Evolutionary conservation across 2,329 filamentous ascomycete genomes (phyloP), one percentile per base, ranked within the genome.

Genomic region (Beauveria scarabaeidicola): DNA sequence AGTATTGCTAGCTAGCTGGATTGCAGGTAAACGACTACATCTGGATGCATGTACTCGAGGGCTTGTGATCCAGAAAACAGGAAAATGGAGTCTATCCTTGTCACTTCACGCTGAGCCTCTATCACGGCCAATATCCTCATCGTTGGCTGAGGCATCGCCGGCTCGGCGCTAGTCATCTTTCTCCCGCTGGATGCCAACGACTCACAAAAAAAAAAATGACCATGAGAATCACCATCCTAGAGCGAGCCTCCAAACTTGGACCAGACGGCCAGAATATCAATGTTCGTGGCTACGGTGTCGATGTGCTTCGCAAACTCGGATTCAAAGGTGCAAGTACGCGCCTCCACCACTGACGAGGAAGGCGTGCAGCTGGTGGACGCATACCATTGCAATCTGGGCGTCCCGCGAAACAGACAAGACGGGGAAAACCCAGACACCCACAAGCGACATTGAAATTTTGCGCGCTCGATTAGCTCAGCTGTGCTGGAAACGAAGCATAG

Each of bases 391-490:
- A 56, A 56, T 65, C 2, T 67, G 69, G 46, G 81, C 76, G n/a
- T 68, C 68, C 3, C 71, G 81, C 48, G 65, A 66, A 23, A 69
- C 70, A 38, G 75, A 76, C 63, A 68, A 75, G 0, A 77, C 75
- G 3, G 69, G 73, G 56, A 75, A 76, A 0, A 65, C 63, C 36
- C 78, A 81, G 64, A 70, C 69, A 9, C 68, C 82, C 27, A 81
- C 78, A 0, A 78, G 76, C 61, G 83, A 86, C 59, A 84, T 75
- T 61, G 83, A 86, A 69, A 80, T 86, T 52, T 79, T 86, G 75
- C 73, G 83, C 9, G 81, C 79, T 8, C 52, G 52, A 6, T 36
- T 60, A 25, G 58, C 52, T 0, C 79, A 84, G 56, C 65, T 86
- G n/a, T 75, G 77, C 4, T 68, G 71, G 11, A 70, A 85, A 2